Conservation (phyloP, 768 basidiomycete genomes). For the Suillus americanus region DNA sequence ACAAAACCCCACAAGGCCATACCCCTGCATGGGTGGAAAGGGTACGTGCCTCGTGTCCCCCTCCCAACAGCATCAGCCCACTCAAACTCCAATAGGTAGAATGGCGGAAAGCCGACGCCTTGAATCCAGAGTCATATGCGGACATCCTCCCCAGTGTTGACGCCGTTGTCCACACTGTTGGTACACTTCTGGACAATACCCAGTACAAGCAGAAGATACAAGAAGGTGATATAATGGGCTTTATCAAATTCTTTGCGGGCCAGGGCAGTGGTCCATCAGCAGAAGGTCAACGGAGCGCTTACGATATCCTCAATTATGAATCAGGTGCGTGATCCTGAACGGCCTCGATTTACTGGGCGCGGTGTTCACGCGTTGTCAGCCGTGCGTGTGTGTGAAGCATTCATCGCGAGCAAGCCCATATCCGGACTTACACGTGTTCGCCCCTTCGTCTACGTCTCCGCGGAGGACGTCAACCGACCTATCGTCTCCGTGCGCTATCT, state of each 20-base stretch:
- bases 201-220: slow-evolving; percentile 77
- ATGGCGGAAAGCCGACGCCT: slow-evolving; percentile 85
- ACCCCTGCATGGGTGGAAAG: slow-evolving; percentile 81
- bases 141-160: slow-evolving; percentile 63
- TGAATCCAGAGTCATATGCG: slow-evolving; percentile 71
- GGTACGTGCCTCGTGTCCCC: slow-evolving; percentile 38
- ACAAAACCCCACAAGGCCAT: slow-evolving; percentile 87
- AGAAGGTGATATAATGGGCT: slow-evolving; percentile 52
- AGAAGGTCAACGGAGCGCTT: slow-evolving; percentile 45
- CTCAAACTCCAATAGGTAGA: slow-evolving; percentile 55
- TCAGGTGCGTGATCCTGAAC: slow-evolving; percentile 61
- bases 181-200: slow-evolving; percentile 80
- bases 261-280: slow-evolving; percentile 60
- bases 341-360: slow-evolving; percentile 10
- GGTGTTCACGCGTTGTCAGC: slow-evolving; percentile 40
- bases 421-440: slow-evolving; percentile 35
- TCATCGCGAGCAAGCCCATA: slow-evolving; percentile 47
- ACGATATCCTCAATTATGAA: slow-evolving; percentile 86
- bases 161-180: slow-evolving; percentile 92
- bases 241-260: slow-evolving; percentile 48
- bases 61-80: slow-evolving; percentile 16
- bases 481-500: slow-evolving; percentile 86
- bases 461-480: slow-evolving; percentile 84
- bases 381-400: slow-evolving; percentile 75
- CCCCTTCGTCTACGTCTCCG: slow-evolving; percentile 94